Evolutionary conservation across 2,329 filamentous ascomycete genomes (phyloP).

Genomic region (Herpotrichia juniperi): DNA sequence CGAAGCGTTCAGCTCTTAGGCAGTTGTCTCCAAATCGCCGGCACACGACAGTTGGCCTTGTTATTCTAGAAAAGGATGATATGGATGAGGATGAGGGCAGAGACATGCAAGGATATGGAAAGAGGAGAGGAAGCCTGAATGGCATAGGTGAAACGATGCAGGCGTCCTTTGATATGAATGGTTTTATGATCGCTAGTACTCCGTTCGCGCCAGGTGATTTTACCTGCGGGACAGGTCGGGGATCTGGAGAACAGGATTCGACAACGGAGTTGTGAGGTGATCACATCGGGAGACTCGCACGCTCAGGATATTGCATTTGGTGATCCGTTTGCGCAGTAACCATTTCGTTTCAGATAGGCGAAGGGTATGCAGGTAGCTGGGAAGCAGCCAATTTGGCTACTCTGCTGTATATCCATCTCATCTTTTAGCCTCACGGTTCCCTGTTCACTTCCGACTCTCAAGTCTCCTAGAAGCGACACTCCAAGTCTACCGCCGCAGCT

Average conservation of each 20-base stretch:
- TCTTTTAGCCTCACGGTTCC: no score
- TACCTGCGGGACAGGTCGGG: conserved; percentile 25
- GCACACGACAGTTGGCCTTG: conserved; percentile 35
- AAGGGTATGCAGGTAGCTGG: not conserved
- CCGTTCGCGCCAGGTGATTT: conserved; percentile 40
- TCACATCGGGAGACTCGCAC: not conserved
- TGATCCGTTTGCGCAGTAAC: not conserved
- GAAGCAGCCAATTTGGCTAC: not conserved
- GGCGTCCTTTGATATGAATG: conserved; percentile 46
- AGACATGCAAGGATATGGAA: conserved; percentile 10
- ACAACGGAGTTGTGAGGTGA: conserved; percentile 29
- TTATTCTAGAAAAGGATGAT: conserved; percentile 16
- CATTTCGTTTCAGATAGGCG: not conserved
- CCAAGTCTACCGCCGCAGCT: no score
- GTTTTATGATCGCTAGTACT: conserved; percentile 46
- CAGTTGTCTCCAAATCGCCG: conserved; percentile 42
- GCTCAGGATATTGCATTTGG: no score
- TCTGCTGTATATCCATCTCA: no score
- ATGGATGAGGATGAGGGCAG: conserved; percentile 14
- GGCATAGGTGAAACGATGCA: conserved; percentile 16
- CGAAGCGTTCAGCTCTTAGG: conserved; percentile 34
- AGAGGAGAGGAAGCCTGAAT: conserved; percentile 21
- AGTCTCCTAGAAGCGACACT: no score
- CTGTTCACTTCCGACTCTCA: no score
- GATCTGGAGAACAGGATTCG: conserved; percentile 24